Percentiles rank a stretch among this genome's conserved stretches.
Conservation (phyloP, 2,329 filamentous ascomycete species). For the Exophiala mesophila region DNA sequence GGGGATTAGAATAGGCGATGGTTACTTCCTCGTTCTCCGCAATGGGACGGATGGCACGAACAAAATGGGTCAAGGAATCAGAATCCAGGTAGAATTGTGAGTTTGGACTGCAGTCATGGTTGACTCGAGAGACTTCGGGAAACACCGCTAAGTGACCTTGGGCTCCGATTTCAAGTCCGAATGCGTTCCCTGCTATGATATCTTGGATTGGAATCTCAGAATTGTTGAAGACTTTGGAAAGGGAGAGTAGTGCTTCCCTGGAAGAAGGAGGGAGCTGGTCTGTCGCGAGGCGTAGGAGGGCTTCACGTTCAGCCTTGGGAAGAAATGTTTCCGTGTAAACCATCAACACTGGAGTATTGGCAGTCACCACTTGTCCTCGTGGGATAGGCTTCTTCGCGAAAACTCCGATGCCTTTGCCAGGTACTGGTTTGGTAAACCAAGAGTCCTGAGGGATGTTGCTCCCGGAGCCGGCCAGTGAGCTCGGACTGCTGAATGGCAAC, state of each 20-base stretch:
- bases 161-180: slow-evolving; percentile 8
- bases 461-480: not conserved
- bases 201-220: slow-evolving; percentile 9
- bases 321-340: slow-evolving; percentile 12
- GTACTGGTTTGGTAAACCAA: slow-evolving; percentile 9
- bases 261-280: slow-evolving; percentile 12
- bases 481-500: not conserved
- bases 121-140: slow-evolving; percentile 19
- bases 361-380: slow-evolving; percentile 7
- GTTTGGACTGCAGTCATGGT: slow-evolving; percentile 21
- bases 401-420: slow-evolving; percentile 15
- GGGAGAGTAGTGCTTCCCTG: not conserved
- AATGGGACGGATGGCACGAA: slow-evolving; percentile 57
- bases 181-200: slow-evolving; percentile 17
- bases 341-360: slow-evolving; percentile 17
- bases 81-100: slow-evolving; percentile 10
- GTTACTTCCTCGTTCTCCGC: slow-evolving; percentile 87
- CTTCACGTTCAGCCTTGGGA: slow-evolving; percentile 6
- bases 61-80: slow-evolving; percentile 6
- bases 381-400: slow-evolving; percentile 8
- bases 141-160: slow-evolving; percentile 15
- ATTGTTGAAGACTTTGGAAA: slow-evolving; percentile 6
- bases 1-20: slow-evolving; percentile 62
- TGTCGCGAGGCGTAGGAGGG: slow-evolving; percentile 12
- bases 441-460: slow-evolving; percentile 3